Evolutionary conservation across 352 stramenopile genomes (phyloP).

Genomic region (Phytopythium montanum): DNA sequence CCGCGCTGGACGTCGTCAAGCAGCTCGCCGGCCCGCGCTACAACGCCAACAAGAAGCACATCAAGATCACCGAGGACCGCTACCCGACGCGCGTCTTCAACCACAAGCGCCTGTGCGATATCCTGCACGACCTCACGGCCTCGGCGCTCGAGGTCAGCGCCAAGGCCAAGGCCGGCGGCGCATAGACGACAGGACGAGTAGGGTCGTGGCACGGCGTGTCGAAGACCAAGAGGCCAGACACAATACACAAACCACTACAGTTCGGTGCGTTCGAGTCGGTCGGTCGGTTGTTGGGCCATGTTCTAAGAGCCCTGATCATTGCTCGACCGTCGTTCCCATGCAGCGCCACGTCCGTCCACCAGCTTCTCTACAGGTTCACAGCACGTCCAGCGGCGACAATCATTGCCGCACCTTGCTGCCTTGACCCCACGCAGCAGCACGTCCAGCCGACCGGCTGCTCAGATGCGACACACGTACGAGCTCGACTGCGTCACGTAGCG

Average conservation of each 20-base stretch:
- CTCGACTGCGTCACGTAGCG: conserved; percentile 98
- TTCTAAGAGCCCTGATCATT: neutral
- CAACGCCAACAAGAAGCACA: conserved; percentile 70
- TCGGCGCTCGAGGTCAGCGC: conserved; percentile 61
- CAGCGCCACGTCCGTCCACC: neutral
- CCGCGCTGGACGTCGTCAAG: conserved; percentile 49
- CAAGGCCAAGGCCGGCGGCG: conserved; percentile 16
- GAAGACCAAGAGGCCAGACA: conserved; percentile 19
- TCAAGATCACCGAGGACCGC: conserved; percentile 80
- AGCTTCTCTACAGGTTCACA: neutral
- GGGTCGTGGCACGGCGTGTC: neutral
- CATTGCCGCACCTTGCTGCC: neutral
- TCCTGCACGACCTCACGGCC: conserved; percentile 71
- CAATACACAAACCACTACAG: conserved; percentile 13
- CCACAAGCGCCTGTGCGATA: conserved; percentile 84
- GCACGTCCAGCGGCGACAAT: neutral
- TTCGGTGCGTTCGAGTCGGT: neutral
- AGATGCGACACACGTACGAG: conserved; percentile 97
- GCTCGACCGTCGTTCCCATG: neutral
- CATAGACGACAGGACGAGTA: conserved; percentile 1
- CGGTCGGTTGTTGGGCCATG: too few species aligned
- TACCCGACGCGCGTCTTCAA: conserved; percentile 78
- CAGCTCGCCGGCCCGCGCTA: conserved; percentile 74
- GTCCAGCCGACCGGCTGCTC: conserved; percentile 19
- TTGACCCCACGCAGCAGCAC: neutral